Percentiles rank a stretch among this genome's conserved stretches.
Evolutionary conservation across 139 green algal genomes (phyloP).

Genomic region (Picochlorum sp.): DNA sequence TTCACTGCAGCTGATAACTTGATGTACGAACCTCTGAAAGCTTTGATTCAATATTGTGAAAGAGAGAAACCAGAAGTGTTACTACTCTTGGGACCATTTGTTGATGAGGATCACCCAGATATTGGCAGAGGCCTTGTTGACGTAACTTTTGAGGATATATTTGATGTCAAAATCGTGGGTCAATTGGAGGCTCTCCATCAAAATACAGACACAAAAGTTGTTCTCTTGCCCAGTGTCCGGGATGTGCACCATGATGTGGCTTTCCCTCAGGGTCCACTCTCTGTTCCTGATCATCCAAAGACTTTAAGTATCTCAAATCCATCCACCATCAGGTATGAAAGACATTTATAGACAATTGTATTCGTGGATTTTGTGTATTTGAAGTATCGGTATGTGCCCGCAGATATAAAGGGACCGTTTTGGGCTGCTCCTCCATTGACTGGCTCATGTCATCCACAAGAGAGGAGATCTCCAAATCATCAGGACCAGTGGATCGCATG

Average conservation of each 20-base stretch:
- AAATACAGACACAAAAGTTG: constrained; percentile 28
- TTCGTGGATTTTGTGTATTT: no score
- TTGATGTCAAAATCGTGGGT: constrained; percentile 42
- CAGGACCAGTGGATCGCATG: constrained; percentile 54
- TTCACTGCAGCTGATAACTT: constrained; percentile 57
- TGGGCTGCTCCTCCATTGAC: constrained; percentile 37
- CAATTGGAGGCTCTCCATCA: constrained; percentile 25
- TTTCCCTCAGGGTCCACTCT: constrained; percentile 67
- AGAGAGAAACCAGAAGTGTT: constrained; percentile 51
- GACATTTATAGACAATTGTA: no score
- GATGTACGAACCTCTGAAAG: constrained; percentile 56
- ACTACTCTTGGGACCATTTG: constrained; percentile 83
- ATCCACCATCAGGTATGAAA: no score
- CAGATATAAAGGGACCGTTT: constrained; percentile 21
- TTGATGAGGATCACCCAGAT: constrained; percentile 74
- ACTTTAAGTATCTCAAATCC: constrained; percentile 41
- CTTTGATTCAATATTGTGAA: constrained; percentile 56
- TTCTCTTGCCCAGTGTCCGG: constrained; percentile 65
- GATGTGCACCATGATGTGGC: constrained; percentile 62
- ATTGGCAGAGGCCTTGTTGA: constrained; percentile 56
- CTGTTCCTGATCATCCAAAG: background rate
- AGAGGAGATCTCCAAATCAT: constrained; percentile 32
- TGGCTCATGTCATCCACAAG: constrained; percentile 34
- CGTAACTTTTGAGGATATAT: constrained; percentile 65
- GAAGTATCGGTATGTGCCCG: constrained; percentile 10